phyloP scores from a whole-genome alignment of 345 rosid genomes.

The Dipteronia sinensis region DNA sequence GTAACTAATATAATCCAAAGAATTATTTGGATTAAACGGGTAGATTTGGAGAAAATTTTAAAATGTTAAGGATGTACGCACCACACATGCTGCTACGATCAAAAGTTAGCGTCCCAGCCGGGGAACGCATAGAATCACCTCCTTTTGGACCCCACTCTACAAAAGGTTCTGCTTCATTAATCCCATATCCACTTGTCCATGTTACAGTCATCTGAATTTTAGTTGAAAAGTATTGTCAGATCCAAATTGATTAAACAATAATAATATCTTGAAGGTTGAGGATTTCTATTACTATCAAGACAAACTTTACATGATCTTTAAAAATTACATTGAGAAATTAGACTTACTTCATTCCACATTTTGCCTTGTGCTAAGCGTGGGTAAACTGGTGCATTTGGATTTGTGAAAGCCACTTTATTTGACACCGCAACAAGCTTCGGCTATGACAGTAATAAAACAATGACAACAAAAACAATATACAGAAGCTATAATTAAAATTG shows the following conservation, averaged over 20 bases:
- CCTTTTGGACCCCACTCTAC: constrained; percentile 68
- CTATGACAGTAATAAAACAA: constrained; percentile 29
- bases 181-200: constrained; percentile 80
- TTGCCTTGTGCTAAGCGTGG: constrained; percentile 74
- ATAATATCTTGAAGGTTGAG: neutral
- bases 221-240: constrained; percentile 9
- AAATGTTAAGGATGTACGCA: constrained; percentile 24
- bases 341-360: constrained; percentile 70
- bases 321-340: neutral
- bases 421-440: constrained; percentile 75
- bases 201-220: constrained; percentile 67
- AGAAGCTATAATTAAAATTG: neutral
- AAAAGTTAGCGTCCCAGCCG: constrained; percentile 69
- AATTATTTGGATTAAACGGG: neutral
- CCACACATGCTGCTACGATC: constrained; percentile 59
- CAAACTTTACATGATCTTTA: neutral
- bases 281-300: neutral
- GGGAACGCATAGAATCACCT: constrained; percentile 39
- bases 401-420: constrained; percentile 49
- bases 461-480: neutral
- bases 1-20: neutral
- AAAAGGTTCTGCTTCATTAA: constrained; percentile 56
- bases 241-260: neutral
- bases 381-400: constrained; percentile 73
- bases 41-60: neutral